Evolutionary conservation across 768 basidiomycete genomes (phyloP), one percentile per base, ranked within the genome.

Genomic region (Vararia minispora): DNA sequence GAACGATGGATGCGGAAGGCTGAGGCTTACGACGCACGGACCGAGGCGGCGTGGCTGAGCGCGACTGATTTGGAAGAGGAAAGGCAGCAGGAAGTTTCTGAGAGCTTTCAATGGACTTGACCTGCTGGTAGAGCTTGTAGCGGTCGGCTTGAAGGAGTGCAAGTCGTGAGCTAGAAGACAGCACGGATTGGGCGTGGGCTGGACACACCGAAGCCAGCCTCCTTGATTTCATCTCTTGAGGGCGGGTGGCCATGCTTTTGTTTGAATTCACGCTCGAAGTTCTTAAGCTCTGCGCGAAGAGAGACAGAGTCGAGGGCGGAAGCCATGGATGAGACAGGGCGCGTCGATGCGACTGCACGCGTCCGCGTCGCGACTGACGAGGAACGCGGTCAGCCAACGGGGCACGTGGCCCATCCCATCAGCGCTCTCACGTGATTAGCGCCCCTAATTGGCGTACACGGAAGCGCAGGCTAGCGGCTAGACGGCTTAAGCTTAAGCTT

Each of bases 41-140:
- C 28, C 54, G 52, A 33, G 63, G 59, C 24, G 59, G 62, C 5
- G 60, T 63, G 25, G 58, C 49, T 10, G 59, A 53, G 36, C 52
- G 45, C 41, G 36, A 53, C 14, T 48, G 46, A 47, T 56, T 58
- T 26, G 59, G 65, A 45, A 59, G 66, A 14, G 64, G 66, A 7
- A 32, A 25, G 18, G 10, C 41, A 14, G 17, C 28, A 35, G 5
- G 43, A 28, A 13, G 39, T n/a, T n/a, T n/a, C n/a, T n/a, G n/a
- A n/a, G n/a, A n/a, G n/a, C n/a, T n/a, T n/a, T n/a, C n/a, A n/a
- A n/a, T n/a, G n/a, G n/a, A n/a, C 44, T 80, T 87, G 39, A 87
- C 67, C 42, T 69, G 76, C 67, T 87, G 88, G 67, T 88, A 86
- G 22, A 73, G 67, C 57, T 71, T 87, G 64, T 89, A 89, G 56